Evolutionary conservation across 768 basidiomycete genomes (phyloP).

Genomic region (Tricholoma furcatifolium): DNA sequence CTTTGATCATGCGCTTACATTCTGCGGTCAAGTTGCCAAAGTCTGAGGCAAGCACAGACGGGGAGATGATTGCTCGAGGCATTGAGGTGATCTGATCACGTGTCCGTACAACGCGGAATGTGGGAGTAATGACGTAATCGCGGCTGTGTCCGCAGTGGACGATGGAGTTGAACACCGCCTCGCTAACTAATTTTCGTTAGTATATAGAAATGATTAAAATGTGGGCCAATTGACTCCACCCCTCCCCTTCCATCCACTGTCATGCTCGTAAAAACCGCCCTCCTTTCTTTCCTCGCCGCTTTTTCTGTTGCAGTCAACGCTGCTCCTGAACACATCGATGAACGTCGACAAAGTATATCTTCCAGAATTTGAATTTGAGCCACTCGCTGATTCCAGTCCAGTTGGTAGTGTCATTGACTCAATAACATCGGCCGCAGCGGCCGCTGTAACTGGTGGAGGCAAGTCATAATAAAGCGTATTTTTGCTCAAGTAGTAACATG

Average conservation of each 20-base stretch:
- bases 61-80: conserved; percentile 92
- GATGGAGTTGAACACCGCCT: neutral
- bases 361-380: neutral
- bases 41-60: conserved; percentile 96
- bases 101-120: neutral
- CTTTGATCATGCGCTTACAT: conserved; percentile 94
- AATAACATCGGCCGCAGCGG: conserved; percentile 33
- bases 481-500: neutral
- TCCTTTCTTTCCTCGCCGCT: conserved; percentile 34
- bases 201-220: neutral
- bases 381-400: conserved; percentile 13
- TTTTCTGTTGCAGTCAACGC: conserved; percentile 33
- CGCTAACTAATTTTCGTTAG: neutral
- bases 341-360: conserved; percentile 45
- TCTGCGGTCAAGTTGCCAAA: conserved; percentile 94
- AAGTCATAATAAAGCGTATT: conserved; percentile 2
- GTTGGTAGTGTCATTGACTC: conserved; percentile 39
- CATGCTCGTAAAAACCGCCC: conserved; percentile 41
- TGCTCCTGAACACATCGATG: conserved; percentile 26
- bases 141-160: conserved; percentile 3
- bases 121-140: conserved; percentile 5
- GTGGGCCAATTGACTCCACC: conserved; percentile 6
- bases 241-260: conserved; percentile 15
- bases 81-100: conserved; percentile 36
- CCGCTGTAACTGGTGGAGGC: conserved; percentile 29